Base-by-base conservation (phyloP, 2,329 filamentous ascomycete species). In the Talaromyces sp. region DNA sequence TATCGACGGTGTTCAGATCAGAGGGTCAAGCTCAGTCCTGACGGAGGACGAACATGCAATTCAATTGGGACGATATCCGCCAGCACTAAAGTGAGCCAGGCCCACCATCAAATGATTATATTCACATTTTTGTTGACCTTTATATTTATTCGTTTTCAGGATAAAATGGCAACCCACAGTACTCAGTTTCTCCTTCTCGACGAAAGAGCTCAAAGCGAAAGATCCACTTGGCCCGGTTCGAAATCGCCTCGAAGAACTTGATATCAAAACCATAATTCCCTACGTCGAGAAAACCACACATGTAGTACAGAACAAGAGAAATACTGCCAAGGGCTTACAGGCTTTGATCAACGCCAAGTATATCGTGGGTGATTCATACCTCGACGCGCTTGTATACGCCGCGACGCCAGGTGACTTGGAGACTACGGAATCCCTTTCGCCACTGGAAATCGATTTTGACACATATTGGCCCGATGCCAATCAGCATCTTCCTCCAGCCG, bases 251-350 rank as follows among this genome's bases (percentile, higher is more conserved):
- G 91, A 95, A 69, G 83, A 87, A 45, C 80, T 96, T n/a, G 94
- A 96, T 69, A 87, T 97, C 72, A 97, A 97, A 72, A 86, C 91
- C 13, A 77, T 89, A 13, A 79, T 83, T 43, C 86, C 91, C 3
- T 97, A 91, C 71, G 76, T 89, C 22, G 80, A 77, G 15, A 76
- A 82, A 28, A 97, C 93, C 0, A 96, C 93, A 0, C 92, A 97
- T 72, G 88, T 96, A 10, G 85, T 97, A 35, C 86, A 90, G 7
- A 89, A 86, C 70, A 97, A 96, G 74, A 83, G 94, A 50, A 99
- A 97, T 70, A 93, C 91, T 0, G 83, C 92, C 0, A 91, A 91
- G 63, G 90, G 89, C 0, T 79, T 99, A 2, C 91, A 95, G 68
- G 93, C 90, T 1, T 78, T 99, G 9, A 86, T 97, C 37, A 89